Conservation (phyloP, 148 eudicot genomes). For the Euryodendron excelsum region DNA sequence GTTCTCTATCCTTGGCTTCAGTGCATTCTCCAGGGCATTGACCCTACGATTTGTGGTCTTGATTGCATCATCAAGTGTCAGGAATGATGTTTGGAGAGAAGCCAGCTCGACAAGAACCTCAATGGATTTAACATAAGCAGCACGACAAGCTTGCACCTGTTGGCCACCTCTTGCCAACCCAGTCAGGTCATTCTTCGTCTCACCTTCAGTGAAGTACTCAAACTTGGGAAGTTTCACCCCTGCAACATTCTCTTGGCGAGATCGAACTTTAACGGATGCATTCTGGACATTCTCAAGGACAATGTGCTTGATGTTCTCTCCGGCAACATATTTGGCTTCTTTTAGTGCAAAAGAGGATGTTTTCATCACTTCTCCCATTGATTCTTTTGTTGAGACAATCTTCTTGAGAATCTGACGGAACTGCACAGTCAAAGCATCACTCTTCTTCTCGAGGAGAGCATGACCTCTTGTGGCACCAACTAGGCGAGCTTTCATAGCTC, state of each 20-base stretch:
- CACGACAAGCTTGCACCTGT: slow-evolving; percentile 68
- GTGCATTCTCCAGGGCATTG: slow-evolving; percentile 75
- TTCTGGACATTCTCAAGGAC: slow-evolving; percentile 68
- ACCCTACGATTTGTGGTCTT: slow-evolving; percentile 86
- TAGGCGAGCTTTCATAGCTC: slow-evolving; percentile 74
- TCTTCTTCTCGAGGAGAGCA: slow-evolving; percentile 79
- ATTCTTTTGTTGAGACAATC: slow-evolving; percentile 70
- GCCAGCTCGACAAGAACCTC: slow-evolving; percentile 85
- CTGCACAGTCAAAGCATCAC: too few species aligned
- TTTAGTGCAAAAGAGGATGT: slow-evolving; percentile 63
- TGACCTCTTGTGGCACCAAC: slow-evolving; percentile 83
- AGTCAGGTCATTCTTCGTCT: slow-evolving; percentile 67
- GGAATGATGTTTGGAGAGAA: slow-evolving; percentile 81
- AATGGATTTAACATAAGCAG: slow-evolving; percentile 64
- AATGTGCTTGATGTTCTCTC: slow-evolving; percentile 68
- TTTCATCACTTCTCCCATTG: slow-evolving; percentile 78
- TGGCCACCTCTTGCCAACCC: slow-evolving; percentile 82
- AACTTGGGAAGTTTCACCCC: slow-evolving; percentile 85
- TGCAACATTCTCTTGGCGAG: slow-evolving; percentile 69
- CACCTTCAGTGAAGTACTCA: slow-evolving; percentile 64
- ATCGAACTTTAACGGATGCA: slow-evolving; percentile 65
- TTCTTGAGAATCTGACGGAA: slow-evolving; percentile 74
- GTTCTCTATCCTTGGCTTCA: slow-evolving; percentile 71
- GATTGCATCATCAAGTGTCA: slow-evolving; percentile 85
- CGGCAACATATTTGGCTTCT: slow-evolving; percentile 80